Base-by-base conservation (phyloP, 1,139 yeast genomes). In the Magnusiomyces magnusii region DNA sequence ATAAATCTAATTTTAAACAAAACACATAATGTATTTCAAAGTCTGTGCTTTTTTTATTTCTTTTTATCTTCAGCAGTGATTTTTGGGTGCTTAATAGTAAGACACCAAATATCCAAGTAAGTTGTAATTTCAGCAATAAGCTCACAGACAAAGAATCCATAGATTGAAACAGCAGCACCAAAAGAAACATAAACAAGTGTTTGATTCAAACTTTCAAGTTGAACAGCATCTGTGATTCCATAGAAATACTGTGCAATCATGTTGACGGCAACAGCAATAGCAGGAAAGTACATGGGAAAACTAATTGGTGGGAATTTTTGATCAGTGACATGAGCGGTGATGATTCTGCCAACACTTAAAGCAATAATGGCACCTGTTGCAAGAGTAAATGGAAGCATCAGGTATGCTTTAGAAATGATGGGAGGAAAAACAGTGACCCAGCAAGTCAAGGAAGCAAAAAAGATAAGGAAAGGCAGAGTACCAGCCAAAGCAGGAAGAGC, bases 281-380 rank as follows among this genome's bases (percentile, higher is more conserved):
- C 41, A 23, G 97, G 97, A 36, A 86, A 76, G 55, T 82, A 76
- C 79, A 85, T 80, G 51, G 96, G 90, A 36, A 85, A 80, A 62
- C 89, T 88, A 61, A 80, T 66, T 71, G 78, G 75, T 55, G 98
- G 98, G 78, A 87, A 92, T 2, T 74, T 68, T 69, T 89, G 96
- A 60, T 80, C 74, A 0, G 97, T 90, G 67, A 92, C 82, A 72
- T 92, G 97, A 2, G 91, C 95, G 61, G 88, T 78, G 68, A 92
- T 92, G 66, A 92, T 89, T 69, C 95, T 81, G 2, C 98, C 98
- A 24, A 92, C 97, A 1, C 83, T 78, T 67, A 89, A 86, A 0
- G 98, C 97, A 67, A 87, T 75, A 0, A 88, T 79, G 47, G 86
- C 78, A 2, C 97, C 97, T 64, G 86, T 81, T 1, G 89, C 80